Base-by-base conservation (phyloP, 441 rosid species). In the Adansonia madagascariensis region DNA sequence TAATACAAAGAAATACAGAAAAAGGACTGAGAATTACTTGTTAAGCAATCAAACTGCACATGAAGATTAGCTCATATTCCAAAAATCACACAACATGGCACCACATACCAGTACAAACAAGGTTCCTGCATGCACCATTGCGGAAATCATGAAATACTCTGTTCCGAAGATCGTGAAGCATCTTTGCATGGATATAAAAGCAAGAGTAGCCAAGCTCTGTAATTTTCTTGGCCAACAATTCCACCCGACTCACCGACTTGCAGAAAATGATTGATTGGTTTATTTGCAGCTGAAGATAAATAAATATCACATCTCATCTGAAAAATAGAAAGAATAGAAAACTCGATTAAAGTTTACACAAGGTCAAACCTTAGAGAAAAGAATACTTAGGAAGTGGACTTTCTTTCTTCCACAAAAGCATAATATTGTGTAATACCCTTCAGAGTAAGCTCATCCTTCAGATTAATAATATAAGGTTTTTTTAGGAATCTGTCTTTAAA, bases 391-490 rank as follows among this genome's bases (percentile, higher is more conserved):
- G 86, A 98, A 95, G 83, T 95, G 99, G 78, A 95, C 97, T 91
- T 95, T 95, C 99, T 86, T 82, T 95, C 99, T 87, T 95, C 99
- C 80, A 95, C 99, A 78, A 95, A 95, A 69, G 99, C 99, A 90
- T 95, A 95, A 80, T 35, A 95, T 75, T 95, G 99, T 1, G 98
- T 94, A 75, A 95, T 91, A 82, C 99, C 99, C 91, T 95, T 95
- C 71, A 95, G 92, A 3, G 99, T 95, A 77, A 95, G 98, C 81
- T 95, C 99, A 85, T 95, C 99, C 99, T 94, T 95, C 67, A 95
- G 97, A 86, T 95, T 95, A 73, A 95, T 95, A 71, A 95, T 72
- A 82, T 93, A 95, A 53, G 99, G 94, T 75, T 87, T 95, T 2
- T 89, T 86, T 18, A 95, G 81, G 84, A 85, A 95, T 85, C 94